Evolutionary conservation across 805 yeast species (phyloP), one percentile per base, ranked within the genome.

Genomic region (Cyberlindnera meyerae): DNA sequence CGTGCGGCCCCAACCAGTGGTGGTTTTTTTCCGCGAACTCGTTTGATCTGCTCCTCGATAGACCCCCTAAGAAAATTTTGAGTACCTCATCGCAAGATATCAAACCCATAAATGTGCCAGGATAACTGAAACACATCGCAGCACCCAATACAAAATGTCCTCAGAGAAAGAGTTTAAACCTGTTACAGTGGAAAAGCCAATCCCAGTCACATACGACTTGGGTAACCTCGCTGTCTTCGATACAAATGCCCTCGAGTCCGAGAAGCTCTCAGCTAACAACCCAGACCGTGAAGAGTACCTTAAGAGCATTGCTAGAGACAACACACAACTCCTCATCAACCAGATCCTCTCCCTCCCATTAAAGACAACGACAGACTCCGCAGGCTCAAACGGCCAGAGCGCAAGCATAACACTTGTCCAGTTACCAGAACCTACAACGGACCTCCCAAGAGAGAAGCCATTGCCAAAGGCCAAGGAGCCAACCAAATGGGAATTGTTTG

Each of bases 401-500:
- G 75, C 94, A 11, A 75, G 83, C 35, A 78, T 88, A 76, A 80
- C 96, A 8, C 74, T 90, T 44, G 77, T 93, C 36, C 78, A 73
- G 54, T 71, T 93, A 43, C 97, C 99, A 24, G 87, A 76, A 37
- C 94, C 96, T 17, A 62, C 73, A 12, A 81, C 95, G 14, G 73
- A 65, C 40, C 69, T 89, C 45, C 98, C 99, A 37, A 52, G 99
- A 71, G 99, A 93, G 61, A 93, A 93, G 66, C 80, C 96, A 32
- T 65, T 93, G 52, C 98, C 98, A 41, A 89, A 88, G 65, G 79
- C 85, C 37, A 93, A 86, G 68, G 82, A 90, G 37, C 84, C 79
- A 51, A 89, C 98, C 48, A 88, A 81, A 66, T 93, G 99, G 99
- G 96, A 93, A 66, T 74, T 75, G 57, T 93, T 93, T 69, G 99